phyloP scores from a whole-genome alignment of 2,329 filamentous ascomycete genomes.

The Xylaria sp. region DNA sequence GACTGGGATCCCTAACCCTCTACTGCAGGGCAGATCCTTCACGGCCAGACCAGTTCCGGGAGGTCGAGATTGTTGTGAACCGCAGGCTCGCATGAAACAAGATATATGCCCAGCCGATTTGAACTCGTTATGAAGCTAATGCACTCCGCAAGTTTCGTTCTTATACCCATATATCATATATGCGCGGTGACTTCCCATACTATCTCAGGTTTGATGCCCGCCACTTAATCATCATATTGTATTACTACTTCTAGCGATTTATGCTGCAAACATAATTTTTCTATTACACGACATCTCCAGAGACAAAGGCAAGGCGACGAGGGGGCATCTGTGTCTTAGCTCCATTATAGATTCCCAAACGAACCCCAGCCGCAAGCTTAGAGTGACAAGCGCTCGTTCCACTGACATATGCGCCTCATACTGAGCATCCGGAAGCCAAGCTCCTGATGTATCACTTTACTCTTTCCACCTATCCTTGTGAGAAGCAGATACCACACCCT shows the following conservation, averaged over 20 bases:
- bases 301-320: background rate
- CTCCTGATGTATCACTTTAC: conserved; percentile 12
- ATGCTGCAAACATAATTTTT: background rate
- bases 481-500: conserved; percentile 9
- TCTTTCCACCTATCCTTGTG: conserved; percentile 11
- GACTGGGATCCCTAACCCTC: conserved; percentile 30
- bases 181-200: conserved; percentile 2
- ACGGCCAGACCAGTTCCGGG: conserved; percentile 28
- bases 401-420: conserved; percentile 15
- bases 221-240: conserved; percentile 5
- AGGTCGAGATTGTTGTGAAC: conserved; percentile 19
- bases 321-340: conserved; percentile 15
- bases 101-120: conserved; percentile 15
- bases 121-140: conserved; percentile 8
- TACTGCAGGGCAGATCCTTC: conserved; percentile 36
- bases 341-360: conserved; percentile 16
- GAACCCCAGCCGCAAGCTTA: conserved; percentile 7
- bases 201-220: background rate
- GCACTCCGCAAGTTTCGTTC: conserved; percentile 20
- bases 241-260: background rate
- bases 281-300: conserved; percentile 3
- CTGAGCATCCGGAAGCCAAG: conserved; percentile 28
- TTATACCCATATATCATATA: conserved; percentile 5
- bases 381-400: conserved; percentile 5
- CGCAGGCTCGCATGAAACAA: conserved; percentile 18